Evolutionary conservation across 345 rosid genomes (phyloP), one percentile per base, ranked within the genome.

Genomic region (Passiflora organensis): DNA sequence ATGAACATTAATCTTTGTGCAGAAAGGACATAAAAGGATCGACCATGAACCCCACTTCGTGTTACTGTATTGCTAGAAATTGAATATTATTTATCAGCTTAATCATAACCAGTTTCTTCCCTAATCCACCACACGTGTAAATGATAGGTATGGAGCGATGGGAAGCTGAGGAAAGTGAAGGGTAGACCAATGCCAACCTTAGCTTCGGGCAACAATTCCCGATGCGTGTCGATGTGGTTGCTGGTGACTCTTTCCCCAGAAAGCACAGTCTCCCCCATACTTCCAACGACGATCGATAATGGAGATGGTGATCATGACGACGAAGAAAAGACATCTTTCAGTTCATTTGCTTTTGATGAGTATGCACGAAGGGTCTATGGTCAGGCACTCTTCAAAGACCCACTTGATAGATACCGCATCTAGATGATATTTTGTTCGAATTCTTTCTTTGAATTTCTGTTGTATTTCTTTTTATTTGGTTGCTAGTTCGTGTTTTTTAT

Each of bases 101-200:
- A 25, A 10, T 5, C 6, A 18, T 2, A 32, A 1, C 2, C 15
- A 19, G 6, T 51, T 25, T 32, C n/a, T 2, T 51, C 12, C 17
- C 21, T 16, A 2, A 2, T 51, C 17, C 16, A 22, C 3, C n/a
- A 3, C 5, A 22, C 19, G 20, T 22, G 45, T 42, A 38, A 43
- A 34, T 39, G n/a, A 55, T n/a, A 89, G 95, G 95, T 89, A 41
- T 89, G 95, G 97, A 82, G 78, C 66, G 86, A 89, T 32, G 93
- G 95, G 44, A 75, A 73, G 62, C 28, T 84, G 51, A 81, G 76
- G 74, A 84, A 82, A 77, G 95, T 84, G 64, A 79, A 77, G 62
- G 87, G 89, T 59, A 81, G 74, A 50, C 77, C 93, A 6, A 43
- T 66, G 52, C 39, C 70, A 10, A 65, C 72, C 42, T 24, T 55